These are phyloP conservation scores for Cladophialophora carrionii DNA, from an alignment of 2,329 filamentous ascomycete species.

Conservation along the genomic window DNA sequence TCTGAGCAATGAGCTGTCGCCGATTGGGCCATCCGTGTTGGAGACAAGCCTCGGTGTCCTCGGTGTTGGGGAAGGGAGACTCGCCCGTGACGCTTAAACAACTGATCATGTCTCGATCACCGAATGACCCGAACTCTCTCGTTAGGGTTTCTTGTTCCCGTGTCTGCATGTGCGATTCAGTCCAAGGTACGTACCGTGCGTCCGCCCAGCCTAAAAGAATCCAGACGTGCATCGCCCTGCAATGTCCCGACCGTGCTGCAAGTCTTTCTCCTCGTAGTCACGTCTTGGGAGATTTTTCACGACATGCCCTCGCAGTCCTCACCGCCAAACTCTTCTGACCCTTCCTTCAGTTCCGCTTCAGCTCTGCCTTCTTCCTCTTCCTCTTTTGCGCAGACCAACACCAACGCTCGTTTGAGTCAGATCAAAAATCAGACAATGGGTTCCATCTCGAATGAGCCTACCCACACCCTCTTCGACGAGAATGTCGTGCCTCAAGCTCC, in stretches of 20 bases:
- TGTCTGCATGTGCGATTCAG: background rate
- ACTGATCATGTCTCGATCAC: conserved; percentile 8
- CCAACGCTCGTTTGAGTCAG: conserved; percentile 60
- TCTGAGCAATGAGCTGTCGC: background rate
- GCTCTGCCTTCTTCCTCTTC: conserved; percentile 46
- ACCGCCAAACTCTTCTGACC: conserved; percentile 21
- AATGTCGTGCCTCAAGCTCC: conserved; percentile 84
- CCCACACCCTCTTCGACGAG: conserved; percentile 69
- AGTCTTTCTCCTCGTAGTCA: conserved; percentile 8
- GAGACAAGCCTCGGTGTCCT: background rate
- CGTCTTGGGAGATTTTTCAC: conserved; percentile 5
- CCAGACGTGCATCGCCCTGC: conserved; percentile 5
- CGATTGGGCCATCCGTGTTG: background rate
- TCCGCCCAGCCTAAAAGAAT: conserved; percentile 18
- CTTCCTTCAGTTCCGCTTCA: conserved; percentile 11
- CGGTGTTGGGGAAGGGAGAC: background rate
- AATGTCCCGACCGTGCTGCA: conserved; percentile 6
- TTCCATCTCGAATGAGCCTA: conserved; percentile 42
- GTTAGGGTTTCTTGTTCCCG: background rate
- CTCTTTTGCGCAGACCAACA: conserved; percentile 46
- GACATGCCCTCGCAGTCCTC: conserved; percentile 23
- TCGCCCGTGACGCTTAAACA: background rate
- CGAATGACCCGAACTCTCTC: conserved; percentile 3
- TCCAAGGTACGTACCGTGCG: conserved; percentile 12
- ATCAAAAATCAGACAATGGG: conserved; percentile 71